Evolutionary conservation across 306 rosid genomes (phyloP).

Genomic region (Pterocarpus santalinus): DNA sequence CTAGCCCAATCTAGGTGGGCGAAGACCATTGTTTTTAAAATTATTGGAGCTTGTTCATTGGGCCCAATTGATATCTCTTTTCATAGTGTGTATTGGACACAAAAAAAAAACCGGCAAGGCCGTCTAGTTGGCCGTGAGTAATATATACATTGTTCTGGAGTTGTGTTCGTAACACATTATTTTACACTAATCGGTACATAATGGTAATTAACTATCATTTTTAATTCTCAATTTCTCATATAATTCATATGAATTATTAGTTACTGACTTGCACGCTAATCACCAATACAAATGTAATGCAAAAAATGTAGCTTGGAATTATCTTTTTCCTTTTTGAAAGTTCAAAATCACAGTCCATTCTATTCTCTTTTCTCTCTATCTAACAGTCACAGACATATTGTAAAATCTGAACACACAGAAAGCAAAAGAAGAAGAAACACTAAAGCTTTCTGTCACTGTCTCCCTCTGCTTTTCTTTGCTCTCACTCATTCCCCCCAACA

Average conservation of each 20-base stretch:
- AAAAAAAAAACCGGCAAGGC: neutral
- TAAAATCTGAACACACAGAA: constrained; percentile 47
- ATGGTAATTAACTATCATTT: neutral
- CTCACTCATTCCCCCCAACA: constrained; percentile 60
- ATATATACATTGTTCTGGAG: constrained; percentile 15
- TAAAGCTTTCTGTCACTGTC: constrained; percentile 45
- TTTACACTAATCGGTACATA: too few relatives aligned
- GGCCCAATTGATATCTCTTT: too few relatives aligned
- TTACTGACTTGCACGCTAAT: neutral
- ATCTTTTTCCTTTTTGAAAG: neutral
- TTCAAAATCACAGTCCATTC: neutral
- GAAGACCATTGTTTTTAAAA: too few relatives aligned
- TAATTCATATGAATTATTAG: neutral
- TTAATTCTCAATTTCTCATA: neutral
- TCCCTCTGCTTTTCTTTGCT: constrained; percentile 52
- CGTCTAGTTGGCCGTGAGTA: neutral
- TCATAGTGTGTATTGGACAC: too few relatives aligned
- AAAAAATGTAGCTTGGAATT: neutral
- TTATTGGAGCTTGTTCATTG: too few relatives aligned
- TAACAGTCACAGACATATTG: constrained; percentile 28
- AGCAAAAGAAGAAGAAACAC: constrained; percentile 46
- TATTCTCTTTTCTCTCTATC: neutral
- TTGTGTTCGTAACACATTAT: neutral
- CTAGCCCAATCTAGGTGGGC: too few relatives aligned
- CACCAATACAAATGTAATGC: neutral